Evolutionary conservation across 345 rosid genomes (phyloP), one percentile per base, ranked within the genome.

Genomic region (Eucalyptus decipiens): DNA sequence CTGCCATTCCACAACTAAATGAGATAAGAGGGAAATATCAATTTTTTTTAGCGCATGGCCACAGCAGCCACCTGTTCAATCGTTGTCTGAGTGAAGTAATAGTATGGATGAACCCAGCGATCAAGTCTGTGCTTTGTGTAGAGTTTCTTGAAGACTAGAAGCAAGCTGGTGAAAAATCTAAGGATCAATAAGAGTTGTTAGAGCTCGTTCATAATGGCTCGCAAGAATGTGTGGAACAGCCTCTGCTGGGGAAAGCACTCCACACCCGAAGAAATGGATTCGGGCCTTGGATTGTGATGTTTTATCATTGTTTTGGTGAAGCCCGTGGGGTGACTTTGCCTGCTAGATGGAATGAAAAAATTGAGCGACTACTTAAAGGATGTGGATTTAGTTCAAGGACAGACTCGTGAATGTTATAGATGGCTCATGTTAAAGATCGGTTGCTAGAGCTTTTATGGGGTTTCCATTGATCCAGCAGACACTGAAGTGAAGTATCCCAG

Each of bases 361-460:
- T 90, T 94, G 87, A 89, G 88, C 85, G 90, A 90, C 87, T 89
- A 90, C 88, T 92, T 95, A 60, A 90, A 45, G 87, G 90, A 91
- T 62, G 86, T 96, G 86, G 98, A 95, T 90, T 90, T 88, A 37
- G 89, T 95, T 87, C 97, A 95, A 83, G 96, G 97, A 72, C 90
- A 91, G 23, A 90, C 88, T 95, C 16, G 91, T 95, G 32, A 91
- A 94, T 89, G 89, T 90, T 72, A 90, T 90, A 24, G 95, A 94
- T 40, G 92, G 89, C 62, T 89, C 89, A 30, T 5, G 40, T 93
- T 90, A 89, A 65, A 96, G 95, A 92, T 96, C 95, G n/a, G 90
- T 97, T 6, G 96, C 92, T 23, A 93, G 96, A 87, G 92, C 91
- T 87, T 95, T 94, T 89, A 86, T 96, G 56, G 97, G 97, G 14